phyloP scores from a whole-genome alignment of 2,329 filamentous ascomycete species.

The Cytospora piceicola region DNA sequence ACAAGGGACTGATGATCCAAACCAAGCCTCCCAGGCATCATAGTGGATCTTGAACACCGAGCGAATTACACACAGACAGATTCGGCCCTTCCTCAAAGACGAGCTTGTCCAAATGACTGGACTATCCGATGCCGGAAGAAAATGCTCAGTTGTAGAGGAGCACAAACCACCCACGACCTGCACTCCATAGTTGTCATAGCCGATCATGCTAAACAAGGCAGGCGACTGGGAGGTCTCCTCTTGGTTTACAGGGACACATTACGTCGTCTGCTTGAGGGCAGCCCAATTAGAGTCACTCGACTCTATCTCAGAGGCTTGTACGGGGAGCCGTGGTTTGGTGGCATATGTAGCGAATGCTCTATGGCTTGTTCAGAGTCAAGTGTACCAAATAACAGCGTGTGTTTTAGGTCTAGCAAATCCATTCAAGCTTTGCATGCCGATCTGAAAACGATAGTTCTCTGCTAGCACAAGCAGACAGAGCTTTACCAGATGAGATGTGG shows the following conservation, averaged over 20 bases:
- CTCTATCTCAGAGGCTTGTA: not conserved
- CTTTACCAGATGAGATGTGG: not conserved
- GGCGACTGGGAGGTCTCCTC: conserved; percentile 3
- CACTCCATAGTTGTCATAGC: conserved; percentile 1
- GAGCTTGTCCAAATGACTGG: not conserved
- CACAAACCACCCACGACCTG: not conserved
- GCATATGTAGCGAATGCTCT: conserved; percentile 16
- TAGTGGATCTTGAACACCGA: conserved; percentile 4
- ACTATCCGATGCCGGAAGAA: not conserved
- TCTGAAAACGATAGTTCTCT: not conserved
- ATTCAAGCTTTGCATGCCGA: conserved; percentile 21
- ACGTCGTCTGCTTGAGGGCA: not conserved
- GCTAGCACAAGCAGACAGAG: not conserved
- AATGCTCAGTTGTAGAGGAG: not conserved
- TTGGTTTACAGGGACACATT: not conserved
- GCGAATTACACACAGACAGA: not conserved
- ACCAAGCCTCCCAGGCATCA: conserved; percentile 20
- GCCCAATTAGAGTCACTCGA: not conserved
- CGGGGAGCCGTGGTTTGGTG: conserved; percentile 2
- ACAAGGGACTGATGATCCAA: conserved; percentile 25
- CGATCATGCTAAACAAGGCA: not conserved
- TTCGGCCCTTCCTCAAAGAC: not conserved
- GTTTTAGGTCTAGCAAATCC: conserved; percentile 13
- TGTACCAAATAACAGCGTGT: conserved; percentile 24
- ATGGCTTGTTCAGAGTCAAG: conserved; percentile 12